Base-by-base conservation (phyloP, 2,329 filamentous ascomycete species). In the Alternaria sp. region DNA sequence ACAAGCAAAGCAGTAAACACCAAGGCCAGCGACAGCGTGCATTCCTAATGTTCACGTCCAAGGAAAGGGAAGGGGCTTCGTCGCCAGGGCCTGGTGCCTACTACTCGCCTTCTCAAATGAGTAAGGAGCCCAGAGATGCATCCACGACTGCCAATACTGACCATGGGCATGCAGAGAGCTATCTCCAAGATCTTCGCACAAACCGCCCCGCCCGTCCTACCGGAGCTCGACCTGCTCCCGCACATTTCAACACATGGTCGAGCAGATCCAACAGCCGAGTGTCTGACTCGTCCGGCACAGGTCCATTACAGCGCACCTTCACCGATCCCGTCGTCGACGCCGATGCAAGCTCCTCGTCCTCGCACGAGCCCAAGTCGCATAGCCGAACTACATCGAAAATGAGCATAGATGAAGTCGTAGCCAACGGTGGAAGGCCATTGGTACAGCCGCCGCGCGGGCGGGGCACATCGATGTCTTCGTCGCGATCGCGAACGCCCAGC, bases 121-220 rank as follows among this genome's bases (percentile, higher is more conserved):
- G 77, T 79, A 71, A 54, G 76, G n/a, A 57, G n/a, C 39, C 28
- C 9, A 26, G 39, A 14, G 26, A 37, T 42, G 52, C 58, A 63
- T 66, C 61, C 28, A 36, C 42, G 31, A 34, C 45, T 23, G 50
- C 59, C n/a, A 23, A 23, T 63, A 51, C 62, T 72, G 64, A 75
- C 56, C n/a, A 29, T 57, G 34, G 28, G 46, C 37, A 50, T 36
- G 60, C 78, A 92, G 90, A 88, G 65, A 82, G 83, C 60, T 93
- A 92, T 75, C 84, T 93, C 34, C 83, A 88, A 67, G 86, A 88
- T 66, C 84, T 94, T 34, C 88, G 91, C 66, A 86, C 84, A 66
- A 90, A 85, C 76, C 87, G 88, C 51, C 81, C 87, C 55, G 82
- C 84, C 34, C 85, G 90, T 55, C 90, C 90, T 8, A 89, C 86